Percentiles rank a stretch among this genome's conserved stretches.
phyloP scores from a whole-genome alignment of 148 eudicot genomes.

The Amaranthus cruentus region DNA sequence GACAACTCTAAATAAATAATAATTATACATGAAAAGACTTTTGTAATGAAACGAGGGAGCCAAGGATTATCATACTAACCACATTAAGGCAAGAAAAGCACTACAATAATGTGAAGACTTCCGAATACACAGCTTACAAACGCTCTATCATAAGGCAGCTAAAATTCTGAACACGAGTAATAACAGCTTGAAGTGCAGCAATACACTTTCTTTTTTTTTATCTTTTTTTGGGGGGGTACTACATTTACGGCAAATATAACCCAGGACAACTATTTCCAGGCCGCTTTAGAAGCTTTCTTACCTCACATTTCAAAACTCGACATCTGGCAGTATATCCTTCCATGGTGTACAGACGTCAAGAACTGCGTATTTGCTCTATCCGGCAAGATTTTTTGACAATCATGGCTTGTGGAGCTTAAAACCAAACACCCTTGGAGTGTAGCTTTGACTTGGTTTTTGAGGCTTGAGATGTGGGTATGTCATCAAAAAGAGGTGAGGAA shows the following conservation, averaged over 20 bases:
- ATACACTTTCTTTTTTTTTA: neutral
- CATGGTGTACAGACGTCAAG: constrained; percentile 11
- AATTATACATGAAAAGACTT: neutral
- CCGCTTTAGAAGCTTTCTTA: constrained; percentile 13
- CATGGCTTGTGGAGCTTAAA: constrained; percentile 71
- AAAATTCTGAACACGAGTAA: constrained; percentile 11
- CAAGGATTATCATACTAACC: constrained; percentile 3
- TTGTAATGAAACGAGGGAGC: neutral
- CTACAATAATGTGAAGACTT: constrained; percentile 14
- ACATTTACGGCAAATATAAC: constrained; percentile 27
- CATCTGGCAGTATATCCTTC: constrained; percentile 1
- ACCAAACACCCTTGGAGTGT: constrained; percentile 62
- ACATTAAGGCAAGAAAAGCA: constrained; percentile 14
- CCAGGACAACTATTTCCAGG: constrained; percentile 14
- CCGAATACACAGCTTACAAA: constrained; percentile 25
- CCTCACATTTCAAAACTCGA: constrained; percentile 10
- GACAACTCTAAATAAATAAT: neutral
- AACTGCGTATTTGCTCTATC: constrained; percentile 1
- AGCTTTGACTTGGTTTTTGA: constrained; percentile 49
- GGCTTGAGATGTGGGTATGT: constrained; percentile 66
- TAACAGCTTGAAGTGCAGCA: constrained; percentile 23
- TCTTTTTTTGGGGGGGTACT: neutral
- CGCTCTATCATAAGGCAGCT: constrained; percentile 26
- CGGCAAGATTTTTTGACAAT: constrained; percentile 10
- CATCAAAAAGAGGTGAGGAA: constrained; percentile 66